phyloP scores from a whole-genome alignment of 202 grass and related monocot species.

The Zizania palustris region DNA sequence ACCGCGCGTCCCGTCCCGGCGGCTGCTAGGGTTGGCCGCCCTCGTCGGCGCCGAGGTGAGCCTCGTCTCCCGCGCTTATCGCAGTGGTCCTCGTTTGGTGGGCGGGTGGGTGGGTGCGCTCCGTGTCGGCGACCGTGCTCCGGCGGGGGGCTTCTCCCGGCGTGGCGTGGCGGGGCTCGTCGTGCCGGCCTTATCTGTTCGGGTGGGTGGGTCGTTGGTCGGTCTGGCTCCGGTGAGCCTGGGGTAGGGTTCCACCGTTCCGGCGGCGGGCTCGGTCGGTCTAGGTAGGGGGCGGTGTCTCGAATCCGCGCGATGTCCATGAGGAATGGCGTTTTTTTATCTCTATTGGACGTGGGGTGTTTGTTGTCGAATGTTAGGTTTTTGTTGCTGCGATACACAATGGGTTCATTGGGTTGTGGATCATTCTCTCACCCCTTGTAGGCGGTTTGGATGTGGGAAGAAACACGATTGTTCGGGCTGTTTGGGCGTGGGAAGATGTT shows the following conservation, averaged over 20 bases:
- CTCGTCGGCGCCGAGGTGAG: not conserved
- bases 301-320: not conserved
- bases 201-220: not conserved
- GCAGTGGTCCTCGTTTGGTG: too few relatives aligned
- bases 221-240: not conserved
- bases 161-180: too few relatives aligned
- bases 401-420: not conserved
- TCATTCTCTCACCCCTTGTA: not conserved
- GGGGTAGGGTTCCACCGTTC: not conserved
- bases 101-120: too few relatives aligned
- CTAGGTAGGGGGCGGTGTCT: not conserved
- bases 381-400: not conserved
- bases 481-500: not conserved
- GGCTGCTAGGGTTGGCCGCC: not conserved
- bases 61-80: too few relatives aligned
- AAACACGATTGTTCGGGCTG: too few relatives aligned
- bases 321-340: not conserved
- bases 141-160: not conserved
- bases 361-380: not conserved
- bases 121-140: not conserved
- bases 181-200: too few relatives aligned
- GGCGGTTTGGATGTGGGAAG: not conserved
- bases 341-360: not conserved
- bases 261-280: not conserved
- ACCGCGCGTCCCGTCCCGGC: not conserved